These are phyloP conservation scores for Ehretia macrophylla DNA, from an alignment of 257 asterid species.

Conservation along the genomic window DNA sequence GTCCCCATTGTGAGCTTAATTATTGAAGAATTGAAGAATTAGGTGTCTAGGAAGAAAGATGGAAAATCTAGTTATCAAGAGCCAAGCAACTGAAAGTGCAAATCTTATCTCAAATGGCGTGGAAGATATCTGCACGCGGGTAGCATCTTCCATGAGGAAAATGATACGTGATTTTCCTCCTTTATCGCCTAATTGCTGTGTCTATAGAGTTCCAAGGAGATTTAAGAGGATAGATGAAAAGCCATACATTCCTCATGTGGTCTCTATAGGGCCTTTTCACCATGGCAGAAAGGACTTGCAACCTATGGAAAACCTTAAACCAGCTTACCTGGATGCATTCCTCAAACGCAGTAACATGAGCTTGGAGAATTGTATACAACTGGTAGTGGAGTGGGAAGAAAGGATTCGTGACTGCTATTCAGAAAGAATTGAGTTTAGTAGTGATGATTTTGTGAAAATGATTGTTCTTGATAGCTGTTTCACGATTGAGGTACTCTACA, in stretches of 20 bases:
- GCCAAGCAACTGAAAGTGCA: no score
- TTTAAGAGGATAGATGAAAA: not conserved
- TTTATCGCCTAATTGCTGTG: no score
- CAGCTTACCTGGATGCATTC: conserved; percentile 24
- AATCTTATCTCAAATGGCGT: no score
- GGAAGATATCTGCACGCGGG: no score
- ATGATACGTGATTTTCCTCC: no score
- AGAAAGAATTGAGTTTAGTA: conserved; percentile 5
- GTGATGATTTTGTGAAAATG: conserved; percentile 27
- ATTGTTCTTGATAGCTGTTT: conserved; percentile 38
- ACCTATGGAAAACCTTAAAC: conserved; percentile 31
- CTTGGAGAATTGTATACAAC: conserved; percentile 16
- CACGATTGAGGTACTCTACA: conserved; percentile 28
- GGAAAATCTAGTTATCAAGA: no score
- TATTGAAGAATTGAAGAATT: no score
- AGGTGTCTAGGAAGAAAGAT: no score
- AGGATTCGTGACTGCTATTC: conserved; percentile 27
- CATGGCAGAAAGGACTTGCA: conserved; percentile 15
- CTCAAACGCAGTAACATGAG: conserved; percentile 14
- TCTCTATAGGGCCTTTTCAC: conserved; percentile 45
- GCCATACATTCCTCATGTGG: conserved; percentile 25
- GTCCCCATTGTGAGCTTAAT: no score
- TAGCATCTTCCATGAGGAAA: no score
- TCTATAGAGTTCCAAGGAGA: no score
- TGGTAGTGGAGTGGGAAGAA: conserved; percentile 17